Percentiles rank a stretch among this genome's conserved stretches.
Conservation (phyloP, 345 rosid genomes). For the Camelina hispida region DNA sequence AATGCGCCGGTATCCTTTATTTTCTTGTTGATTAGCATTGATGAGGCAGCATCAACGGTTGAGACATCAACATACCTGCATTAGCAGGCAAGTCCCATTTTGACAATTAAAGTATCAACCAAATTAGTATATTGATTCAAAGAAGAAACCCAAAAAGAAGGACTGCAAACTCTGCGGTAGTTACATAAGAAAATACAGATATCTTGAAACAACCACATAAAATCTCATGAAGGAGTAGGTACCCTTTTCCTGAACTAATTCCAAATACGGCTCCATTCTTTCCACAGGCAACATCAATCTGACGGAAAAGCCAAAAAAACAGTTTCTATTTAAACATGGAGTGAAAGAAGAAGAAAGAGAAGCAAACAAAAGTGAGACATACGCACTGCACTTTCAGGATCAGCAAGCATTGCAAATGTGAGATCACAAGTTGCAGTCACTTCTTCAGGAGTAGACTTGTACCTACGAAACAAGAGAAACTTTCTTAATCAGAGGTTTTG, state of each 20-base stretch:
- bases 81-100: slow-evolving; percentile 9
- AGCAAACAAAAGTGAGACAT: slow-evolving; percentile 47
- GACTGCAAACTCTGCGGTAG: not conserved
- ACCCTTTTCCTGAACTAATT: slow-evolving; percentile 92
- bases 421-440: slow-evolving; percentile 87
- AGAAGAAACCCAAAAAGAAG: not conserved
- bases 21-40: slow-evolving; percentile 61
- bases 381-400: slow-evolving; percentile 99
- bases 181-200: not conserved
- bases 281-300: slow-evolving; percentile 90
- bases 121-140: slow-evolving; percentile 1
- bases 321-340: slow-evolving; percentile 29
- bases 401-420: slow-evolving; percentile 93
- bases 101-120: not conserved
- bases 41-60: slow-evolving; percentile 85
- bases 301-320: slow-evolving; percentile 34
- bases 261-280: slow-evolving; percentile 79
- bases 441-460: slow-evolving; percentile 81
- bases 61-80: slow-evolving; percentile 90
- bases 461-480: slow-evolving; percentile 49
- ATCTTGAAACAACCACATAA: slow-evolving; percentile 5
- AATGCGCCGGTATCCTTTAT: slow-evolving; percentile 75
- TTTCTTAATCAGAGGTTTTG: slow-evolving; percentile 7
- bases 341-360: slow-evolving; percentile 26
- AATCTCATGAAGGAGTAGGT: slow-evolving; percentile 28